phyloP scores from a whole-genome alignment of 345 rosid genomes.

The Psidium friedrichsthalianum region DNA sequence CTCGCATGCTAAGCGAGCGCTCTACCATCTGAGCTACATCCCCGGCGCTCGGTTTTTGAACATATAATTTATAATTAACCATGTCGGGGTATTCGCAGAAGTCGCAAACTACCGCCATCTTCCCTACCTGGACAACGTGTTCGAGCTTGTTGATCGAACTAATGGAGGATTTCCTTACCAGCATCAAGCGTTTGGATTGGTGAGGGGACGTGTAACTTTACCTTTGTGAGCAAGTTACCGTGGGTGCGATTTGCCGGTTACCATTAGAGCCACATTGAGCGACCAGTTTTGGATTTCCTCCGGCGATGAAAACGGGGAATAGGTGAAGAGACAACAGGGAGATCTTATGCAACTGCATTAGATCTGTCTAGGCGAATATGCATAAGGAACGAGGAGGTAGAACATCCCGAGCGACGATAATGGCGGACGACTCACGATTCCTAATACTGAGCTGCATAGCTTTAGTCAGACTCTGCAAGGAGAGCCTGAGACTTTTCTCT shows the following conservation, averaged over 20 bases:
- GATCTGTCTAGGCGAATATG: neutral
- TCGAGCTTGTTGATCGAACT: neutral
- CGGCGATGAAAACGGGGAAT: neutral
- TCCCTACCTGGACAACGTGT: neutral
- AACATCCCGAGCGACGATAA: neutral
- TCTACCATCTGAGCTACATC: constrained; percentile 78
- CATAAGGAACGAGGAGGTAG: neutral
- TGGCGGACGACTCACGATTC: neutral
- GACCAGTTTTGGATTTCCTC: neutral
- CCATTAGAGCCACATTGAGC: neutral
- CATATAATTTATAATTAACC: accelerated
- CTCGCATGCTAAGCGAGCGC: constrained; percentile 69
- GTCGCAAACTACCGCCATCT: neutral
- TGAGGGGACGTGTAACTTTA: neutral
- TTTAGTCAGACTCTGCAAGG: neutral
- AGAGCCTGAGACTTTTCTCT: neutral
- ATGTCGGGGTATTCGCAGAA: neutral
- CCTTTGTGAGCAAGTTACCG: neutral
- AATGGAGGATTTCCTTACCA: neutral
- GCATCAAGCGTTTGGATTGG: neutral
- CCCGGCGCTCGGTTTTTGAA: neutral
- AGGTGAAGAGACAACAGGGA: neutral
- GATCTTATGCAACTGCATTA: neutral
- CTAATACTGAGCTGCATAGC: neutral
- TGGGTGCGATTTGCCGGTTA: neutral